Percentiles rank a stretch among this genome's conserved stretches.
phyloP scores from a whole-genome alignment of 495 filamentous ascomycete genomes.

The Neurospora africana region DNA sequence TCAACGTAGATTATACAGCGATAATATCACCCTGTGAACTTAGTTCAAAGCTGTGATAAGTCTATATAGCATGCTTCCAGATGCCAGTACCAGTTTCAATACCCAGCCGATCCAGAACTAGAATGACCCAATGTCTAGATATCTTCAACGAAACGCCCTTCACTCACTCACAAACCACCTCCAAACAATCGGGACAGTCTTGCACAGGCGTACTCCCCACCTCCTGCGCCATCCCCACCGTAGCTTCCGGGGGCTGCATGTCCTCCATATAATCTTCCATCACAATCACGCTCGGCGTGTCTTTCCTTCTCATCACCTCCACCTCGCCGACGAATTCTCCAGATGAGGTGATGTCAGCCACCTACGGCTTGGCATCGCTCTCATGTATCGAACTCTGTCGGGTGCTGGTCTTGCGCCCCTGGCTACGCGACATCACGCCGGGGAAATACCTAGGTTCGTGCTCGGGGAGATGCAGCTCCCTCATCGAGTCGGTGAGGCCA shows the following conservation, averaged over 20 bases:
- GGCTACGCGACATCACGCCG: slow-evolving; percentile 53
- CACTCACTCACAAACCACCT: background rate
- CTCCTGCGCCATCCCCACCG: background rate
- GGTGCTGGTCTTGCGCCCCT: slow-evolving; percentile 36
- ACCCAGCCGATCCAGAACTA: background rate
- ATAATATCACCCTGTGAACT: background rate
- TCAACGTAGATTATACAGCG: background rate
- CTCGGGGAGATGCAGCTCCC: slow-evolving; percentile 36
- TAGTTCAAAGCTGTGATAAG: background rate
- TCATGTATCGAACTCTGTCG: slow-evolving; percentile 30
- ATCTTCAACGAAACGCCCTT: background rate
- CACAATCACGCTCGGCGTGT: background rate
- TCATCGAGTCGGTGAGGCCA: slow-evolving; percentile 9
- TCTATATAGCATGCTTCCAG: background rate
- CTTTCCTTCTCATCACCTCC: background rate
- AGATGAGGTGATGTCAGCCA: background rate
- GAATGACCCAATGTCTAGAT: background rate
- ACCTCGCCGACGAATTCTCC: background rate
- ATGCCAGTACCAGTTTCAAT: background rate
- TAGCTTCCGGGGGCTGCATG: background rate
- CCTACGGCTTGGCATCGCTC: slow-evolving; percentile 15
- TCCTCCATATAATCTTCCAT: background rate
- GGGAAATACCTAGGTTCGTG: slow-evolving; percentile 63
- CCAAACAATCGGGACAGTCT: background rate
- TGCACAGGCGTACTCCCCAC: background rate